These are phyloP conservation scores for Candida xyloterini DNA, from an alignment of 805 yeast genomes.

Conservation along the genomic window DNA sequence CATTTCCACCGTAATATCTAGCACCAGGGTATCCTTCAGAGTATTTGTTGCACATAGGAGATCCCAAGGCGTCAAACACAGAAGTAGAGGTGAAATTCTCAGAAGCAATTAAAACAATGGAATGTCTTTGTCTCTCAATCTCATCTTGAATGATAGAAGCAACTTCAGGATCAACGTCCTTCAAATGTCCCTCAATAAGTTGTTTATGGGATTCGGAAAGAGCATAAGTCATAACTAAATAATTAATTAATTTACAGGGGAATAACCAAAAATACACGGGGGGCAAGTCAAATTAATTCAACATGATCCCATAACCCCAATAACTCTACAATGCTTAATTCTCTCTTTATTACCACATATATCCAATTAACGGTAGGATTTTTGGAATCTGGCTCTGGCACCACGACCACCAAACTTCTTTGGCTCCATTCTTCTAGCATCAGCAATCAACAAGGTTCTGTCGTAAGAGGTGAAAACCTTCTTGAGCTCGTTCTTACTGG, in stretches of 20 bases:
- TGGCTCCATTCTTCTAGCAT: slow-evolving; percentile 99
- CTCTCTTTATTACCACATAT: slow-evolving; percentile 11
- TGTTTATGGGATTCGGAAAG: slow-evolving; percentile 63
- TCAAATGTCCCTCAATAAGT: slow-evolving; percentile 58
- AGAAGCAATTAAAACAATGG: slow-evolving; percentile 91
- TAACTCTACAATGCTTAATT: slow-evolving; percentile 3
- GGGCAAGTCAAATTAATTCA: too few species aligned
- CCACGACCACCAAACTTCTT: slow-evolving; percentile 99
- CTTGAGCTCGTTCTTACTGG: slow-evolving; percentile 99
- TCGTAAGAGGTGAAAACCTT: slow-evolving; percentile 96
- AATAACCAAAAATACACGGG: too few species aligned
- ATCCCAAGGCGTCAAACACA: slow-evolving; percentile 93
- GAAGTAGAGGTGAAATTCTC: slow-evolving; percentile 97
- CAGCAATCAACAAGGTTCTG: slow-evolving; percentile 99
- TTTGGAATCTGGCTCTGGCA: slow-evolving; percentile 99
- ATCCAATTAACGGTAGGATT: slow-evolving; percentile 91
- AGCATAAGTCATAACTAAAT: slow-evolving; percentile 43
- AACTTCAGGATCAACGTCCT: slow-evolving; percentile 77
- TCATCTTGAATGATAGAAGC: slow-evolving; percentile 73
- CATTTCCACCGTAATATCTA: slow-evolving; percentile 98
- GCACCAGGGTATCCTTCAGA: slow-evolving; percentile 99
- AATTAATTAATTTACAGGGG: slow-evolving; percentile 7
- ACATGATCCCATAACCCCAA: too few species aligned
- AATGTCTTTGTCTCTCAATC: slow-evolving; percentile 86
- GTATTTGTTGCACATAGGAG: slow-evolving; percentile 98